Evolutionary conservation across 1,284 basidiomycete species (phyloP), one percentile per base, ranked within the genome.

Genomic region (Psilocybe mexicana): DNA sequence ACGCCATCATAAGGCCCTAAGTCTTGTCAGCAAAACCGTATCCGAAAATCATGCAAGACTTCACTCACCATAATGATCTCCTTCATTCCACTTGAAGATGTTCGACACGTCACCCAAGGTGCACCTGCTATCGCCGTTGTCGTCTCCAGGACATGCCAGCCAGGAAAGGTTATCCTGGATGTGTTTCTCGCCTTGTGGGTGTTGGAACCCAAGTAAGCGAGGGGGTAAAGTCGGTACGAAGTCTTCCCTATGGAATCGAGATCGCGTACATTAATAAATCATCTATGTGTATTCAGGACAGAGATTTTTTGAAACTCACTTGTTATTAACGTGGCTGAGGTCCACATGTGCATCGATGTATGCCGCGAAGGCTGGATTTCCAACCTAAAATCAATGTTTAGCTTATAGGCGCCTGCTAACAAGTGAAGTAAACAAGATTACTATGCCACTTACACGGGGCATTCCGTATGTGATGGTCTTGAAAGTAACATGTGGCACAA

Each of bases 161-260:
- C 85, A 87, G 42, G 72, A 70, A 3, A 70, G 72, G 2, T 72
- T 74, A 48, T 78, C 76, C 53, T 74, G 59, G 42, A 87, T 85
- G 60, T 87, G 85, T 14, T 81, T 72, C 69, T 88, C 86, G 0
- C 85, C 86, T 0, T 76, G 73, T 0, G 82, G 75, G 61, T 88
- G 86, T 30, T 75, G 73, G 69, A 70, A 88, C 6, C 78, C 84
- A 28, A 86, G 57, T 49, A 47, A 58, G 42, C 43, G 58, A 63
- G 73, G 72, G 12, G 83, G 84, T 4, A 80, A 43, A 38, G 73
- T 80, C 10, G 81, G 81, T 10, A 83, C 66, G 1, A 74, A 59
- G 70, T 40, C 38, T 40, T 40, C 12, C 38, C 38, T 40, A 40
- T 40, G 4, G 6, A 40, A 12, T 8, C 12, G 14, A 40, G 3